Conservation (phyloP, 2,329 filamentous ascomycete genomes). For the Myotisia sp. region DNA sequence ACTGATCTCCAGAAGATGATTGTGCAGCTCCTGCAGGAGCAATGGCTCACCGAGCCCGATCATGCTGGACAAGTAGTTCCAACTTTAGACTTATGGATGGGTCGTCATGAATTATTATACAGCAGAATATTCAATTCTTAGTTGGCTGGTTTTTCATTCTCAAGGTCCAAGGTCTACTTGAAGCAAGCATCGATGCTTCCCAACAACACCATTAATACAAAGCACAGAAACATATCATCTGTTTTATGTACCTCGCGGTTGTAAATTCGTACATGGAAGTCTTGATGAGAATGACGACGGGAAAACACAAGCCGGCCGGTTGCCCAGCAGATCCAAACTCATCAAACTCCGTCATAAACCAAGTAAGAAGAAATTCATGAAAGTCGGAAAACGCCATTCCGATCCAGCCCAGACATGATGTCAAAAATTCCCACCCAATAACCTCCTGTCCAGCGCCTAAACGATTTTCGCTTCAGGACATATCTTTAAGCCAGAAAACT, state of each 20-base stretch:
- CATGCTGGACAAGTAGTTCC: conserved; percentile 49
- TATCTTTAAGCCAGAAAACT: no score
- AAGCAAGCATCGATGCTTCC: no score
- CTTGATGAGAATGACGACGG: no score
- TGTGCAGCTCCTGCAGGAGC: conserved; percentile 32
- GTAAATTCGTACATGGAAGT: no score
- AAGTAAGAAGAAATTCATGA: conserved; percentile 11
- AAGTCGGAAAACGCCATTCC: conserved; percentile 12
- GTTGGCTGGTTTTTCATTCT: conserved; percentile 9
- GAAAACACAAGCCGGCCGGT: background rate
- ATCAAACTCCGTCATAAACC: background rate
- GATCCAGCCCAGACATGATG: conserved; percentile 7
- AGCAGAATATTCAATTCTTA: conserved; percentile 54
- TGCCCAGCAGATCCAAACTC: conserved; percentile 3
- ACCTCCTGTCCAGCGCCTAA: no score
- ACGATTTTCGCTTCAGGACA: no score
- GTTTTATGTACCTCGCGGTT: no score
- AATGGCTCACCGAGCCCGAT: conserved; percentile 36
- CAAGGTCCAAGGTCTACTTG: no score
- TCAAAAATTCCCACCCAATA: no score
- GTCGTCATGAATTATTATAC: conserved; percentile 51
- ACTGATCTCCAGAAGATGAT: conserved; percentile 40
- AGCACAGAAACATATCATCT: no score
- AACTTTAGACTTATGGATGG: conserved; percentile 49
- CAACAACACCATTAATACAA: no score